A percentile compares a stretch with the other conserved stretches of the same genome.
Conservation (phyloP, 2,329 filamentous ascomycete genomes). For the Lasiodiplodia hormozganensis region DNA sequence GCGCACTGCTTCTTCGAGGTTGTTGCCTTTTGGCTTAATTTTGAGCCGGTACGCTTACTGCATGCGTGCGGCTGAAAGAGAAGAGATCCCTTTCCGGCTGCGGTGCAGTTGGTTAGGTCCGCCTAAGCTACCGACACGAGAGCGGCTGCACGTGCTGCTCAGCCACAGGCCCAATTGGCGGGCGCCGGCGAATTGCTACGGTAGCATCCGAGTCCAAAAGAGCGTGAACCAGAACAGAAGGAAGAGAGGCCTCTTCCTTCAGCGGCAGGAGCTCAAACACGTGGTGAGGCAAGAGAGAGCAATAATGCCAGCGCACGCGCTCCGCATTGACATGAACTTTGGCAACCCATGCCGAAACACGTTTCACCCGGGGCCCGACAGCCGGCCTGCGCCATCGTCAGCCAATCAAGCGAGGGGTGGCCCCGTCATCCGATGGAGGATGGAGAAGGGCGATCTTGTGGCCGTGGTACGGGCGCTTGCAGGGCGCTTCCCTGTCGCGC, state of each 20-base stretch:
- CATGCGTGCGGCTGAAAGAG: no score
- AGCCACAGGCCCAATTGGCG: neutral
- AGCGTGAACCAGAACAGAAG: neutral
- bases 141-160: neutral
- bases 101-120: neutral
- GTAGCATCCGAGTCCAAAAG: neutral
- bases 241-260: neutral
- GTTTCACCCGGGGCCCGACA: constrained; percentile 5
- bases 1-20: no score
- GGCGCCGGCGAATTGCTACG: neutral
- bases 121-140: neutral
- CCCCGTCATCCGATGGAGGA: neutral
- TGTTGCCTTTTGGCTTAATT: no score
- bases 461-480: constrained; percentile 1
- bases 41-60: no score
- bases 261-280: neutral
- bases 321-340: constrained; percentile 2
- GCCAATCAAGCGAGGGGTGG: neutral
- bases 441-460: neutral
- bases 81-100: neutral
- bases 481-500: constrained; percentile 12
- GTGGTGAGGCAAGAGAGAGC: constrained; percentile 2
- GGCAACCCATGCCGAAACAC: constrained; percentile 23
- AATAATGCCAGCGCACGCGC: neutral
- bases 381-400: neutral